Base-by-base conservation (phyloP, 139 green algal species). In the Coccomyxa sp. region DNA sequence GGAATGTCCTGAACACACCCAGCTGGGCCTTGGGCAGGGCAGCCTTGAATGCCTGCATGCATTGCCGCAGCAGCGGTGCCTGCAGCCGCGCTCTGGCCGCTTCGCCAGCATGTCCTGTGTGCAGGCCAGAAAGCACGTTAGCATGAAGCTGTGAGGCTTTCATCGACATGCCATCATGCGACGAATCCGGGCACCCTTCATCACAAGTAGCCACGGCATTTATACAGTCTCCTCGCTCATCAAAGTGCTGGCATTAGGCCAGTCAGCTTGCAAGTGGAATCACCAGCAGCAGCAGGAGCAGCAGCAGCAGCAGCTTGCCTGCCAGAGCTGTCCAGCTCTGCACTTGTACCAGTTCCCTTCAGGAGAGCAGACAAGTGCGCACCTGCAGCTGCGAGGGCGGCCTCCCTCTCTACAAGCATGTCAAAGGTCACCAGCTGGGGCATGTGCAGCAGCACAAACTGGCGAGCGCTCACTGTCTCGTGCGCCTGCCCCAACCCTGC, bases 1-100 rank as follows among this genome's bases (percentile, higher is more conserved):
- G 50, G 50, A 64, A 14, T 64, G 14, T 64, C 18, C 50, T 64
- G 64, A 98, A 98, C 73, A 98, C 94, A 8, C 78, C 86, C 29
- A 98, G 85, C 29, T 83, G 76, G 55, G 83, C 86, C 7, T 89
- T 88, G 10, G 92, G 92, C 81, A 98, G 98, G 68, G 93, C 94
- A 6, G 95, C 95, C 85, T 98, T 98, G 89, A 98, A 98, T 0
- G 94, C 92, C 1, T 90, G 82, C 91, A 98, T 98, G 84, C 97
- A 92, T 6, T 84, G 86, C 0, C 79, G 33, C 55, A 97, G 85
- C 73, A 90, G 77, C 38, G 84, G 81, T 0, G 84, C 85, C 74
- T 88, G 75, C 81, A 93, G 68, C 6, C 81, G 79, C n/a, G 74
- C 44, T 35, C 74, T 79, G 33, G 70, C 34, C 10, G 22, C 22